Base-by-base conservation (phyloP, 164 flowering plant species). In the Berberis vulgaris region DNA sequence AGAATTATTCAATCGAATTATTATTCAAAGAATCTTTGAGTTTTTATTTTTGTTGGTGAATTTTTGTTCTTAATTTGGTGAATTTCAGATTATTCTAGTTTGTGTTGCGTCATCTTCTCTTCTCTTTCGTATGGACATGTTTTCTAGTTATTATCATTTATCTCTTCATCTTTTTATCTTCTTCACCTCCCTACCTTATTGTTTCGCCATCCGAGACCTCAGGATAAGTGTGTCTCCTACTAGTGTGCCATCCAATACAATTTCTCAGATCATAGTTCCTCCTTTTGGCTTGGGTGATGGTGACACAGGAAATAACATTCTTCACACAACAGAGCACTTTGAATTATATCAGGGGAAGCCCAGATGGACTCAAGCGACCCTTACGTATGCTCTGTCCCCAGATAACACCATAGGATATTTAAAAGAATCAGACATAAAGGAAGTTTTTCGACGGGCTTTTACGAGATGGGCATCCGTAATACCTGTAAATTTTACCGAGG, bases 351-450 rank as follows among this genome's bases (percentile, higher is more conserved):
- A 73, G 0, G 91, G 87, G 3, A 72, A 68, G 64, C 93, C 96
- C 1, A 66, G 88, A 47, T 87, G 93, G 96, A 39, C 49, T 12
- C 86, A 84, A 1, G 77, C 69, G 71, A 79, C 57, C 12, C 79
- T 89, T 5, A 83, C 81, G 6, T 89, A 86, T 63, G 80, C 84
- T 0, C 78, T 87, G 73, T 80, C 82, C 7, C 74, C 72, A 38
- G 50, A 59, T 2, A 13, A 81, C 58, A 0, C 50, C 62, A 54
- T 78, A 43, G 38, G 26, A 0, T 61, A 65, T 57, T 59, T 83
- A 59, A 71, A 52, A 54, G 26, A 43, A 47, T 7, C 68, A 2
- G 83, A 80, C 0, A 61, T 87, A n/a, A 65, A 67, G 43, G 69
- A 2, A 2, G 77, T 64, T 1, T 77, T 89, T 64, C 26, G 50